These are phyloP conservation scores for Herpetospermum pedunculosum DNA, from an alignment of 306 rosid species.

Conservation along the genomic window DNA sequence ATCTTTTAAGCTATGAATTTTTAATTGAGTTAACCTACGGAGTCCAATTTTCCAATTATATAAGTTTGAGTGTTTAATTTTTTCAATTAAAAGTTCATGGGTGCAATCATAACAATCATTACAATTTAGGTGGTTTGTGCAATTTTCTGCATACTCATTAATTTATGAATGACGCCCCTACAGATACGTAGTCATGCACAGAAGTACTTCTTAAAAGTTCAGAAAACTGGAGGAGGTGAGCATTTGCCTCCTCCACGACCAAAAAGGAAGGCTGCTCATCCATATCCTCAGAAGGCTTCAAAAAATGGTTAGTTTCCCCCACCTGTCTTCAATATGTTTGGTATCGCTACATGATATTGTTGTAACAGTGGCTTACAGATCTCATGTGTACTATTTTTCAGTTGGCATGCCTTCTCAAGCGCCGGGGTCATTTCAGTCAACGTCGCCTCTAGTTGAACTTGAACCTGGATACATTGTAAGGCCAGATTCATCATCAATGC, in stretches of 20 bases:
- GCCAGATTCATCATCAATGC: slow-evolving; percentile 50
- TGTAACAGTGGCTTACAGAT: slow-evolving; percentile 14
- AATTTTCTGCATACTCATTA: background rate
- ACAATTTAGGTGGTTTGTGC: background rate
- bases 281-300: slow-evolving; percentile 95
- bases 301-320: slow-evolving; percentile 41
- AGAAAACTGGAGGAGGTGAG: slow-evolving; percentile 77
- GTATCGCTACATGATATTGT: background rate
- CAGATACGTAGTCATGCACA: slow-evolving; percentile 98
- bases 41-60: background rate
- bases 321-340: slow-evolving; percentile 2
- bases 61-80: background rate
- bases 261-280: slow-evolving; percentile 90
- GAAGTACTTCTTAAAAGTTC: slow-evolving; percentile 89
- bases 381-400: slow-evolving; percentile 22
- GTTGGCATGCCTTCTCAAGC: slow-evolving; percentile 38
- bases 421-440: slow-evolving; percentile 53
- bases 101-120: background rate
- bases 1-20: background rate
- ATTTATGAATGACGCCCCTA: slow-evolving; percentile 4
- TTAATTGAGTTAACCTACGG: background rate
- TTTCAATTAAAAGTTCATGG: background rate
- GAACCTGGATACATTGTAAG: slow-evolving; percentile 46
- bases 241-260: slow-evolving; percentile 99
- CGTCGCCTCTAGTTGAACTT: slow-evolving; percentile 56